phyloP scores from a whole-genome alignment of 2,329 filamentous ascomycete species.

The Daldinia eschscholtzii region DNA sequence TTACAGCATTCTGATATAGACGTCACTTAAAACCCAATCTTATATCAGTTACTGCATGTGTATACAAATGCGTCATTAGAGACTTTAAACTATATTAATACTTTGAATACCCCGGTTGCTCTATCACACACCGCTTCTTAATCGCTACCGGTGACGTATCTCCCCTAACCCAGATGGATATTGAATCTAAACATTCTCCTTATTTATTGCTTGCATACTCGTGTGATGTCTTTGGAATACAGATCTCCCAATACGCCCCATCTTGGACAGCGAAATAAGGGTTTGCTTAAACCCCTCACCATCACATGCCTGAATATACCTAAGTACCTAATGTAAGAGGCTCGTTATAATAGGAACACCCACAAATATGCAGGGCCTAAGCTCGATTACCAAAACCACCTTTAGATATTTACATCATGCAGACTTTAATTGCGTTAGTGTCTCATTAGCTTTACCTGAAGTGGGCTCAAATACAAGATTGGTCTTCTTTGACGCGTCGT shows the following conservation, averaged over 20 bases:
- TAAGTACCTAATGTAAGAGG: neutral
- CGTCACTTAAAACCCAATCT: conserved; percentile 5
- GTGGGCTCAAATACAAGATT: conserved; percentile 3
- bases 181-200: neutral
- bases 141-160: neutral
- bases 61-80: conserved; percentile 13
- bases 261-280: neutral
- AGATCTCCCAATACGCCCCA: conserved; percentile 5
- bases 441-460: conserved; percentile 8
- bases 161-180: conserved; percentile 26
- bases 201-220: conserved; percentile 4
- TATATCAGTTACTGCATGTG: neutral
- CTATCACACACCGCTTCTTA: conserved; percentile 17
- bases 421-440: conserved; percentile 6
- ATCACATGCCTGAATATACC: conserved; percentile 18
- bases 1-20: neutral
- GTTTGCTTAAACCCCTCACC: conserved; percentile 1
- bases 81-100: neutral
- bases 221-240: neutral
- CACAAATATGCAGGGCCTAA: conserved; percentile 13
- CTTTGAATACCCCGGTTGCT: neutral
- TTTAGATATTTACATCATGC: neutral
- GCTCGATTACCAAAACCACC: conserved; percentile 1
- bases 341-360: neutral
- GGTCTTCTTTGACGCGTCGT: conserved; percentile 1